Percentiles rank a stretch among this genome's conserved stretches.
Evolutionary conservation across 371 early-diverging fungal genomes (phyloP).

Genomic region (Chytridiales sp.): DNA sequence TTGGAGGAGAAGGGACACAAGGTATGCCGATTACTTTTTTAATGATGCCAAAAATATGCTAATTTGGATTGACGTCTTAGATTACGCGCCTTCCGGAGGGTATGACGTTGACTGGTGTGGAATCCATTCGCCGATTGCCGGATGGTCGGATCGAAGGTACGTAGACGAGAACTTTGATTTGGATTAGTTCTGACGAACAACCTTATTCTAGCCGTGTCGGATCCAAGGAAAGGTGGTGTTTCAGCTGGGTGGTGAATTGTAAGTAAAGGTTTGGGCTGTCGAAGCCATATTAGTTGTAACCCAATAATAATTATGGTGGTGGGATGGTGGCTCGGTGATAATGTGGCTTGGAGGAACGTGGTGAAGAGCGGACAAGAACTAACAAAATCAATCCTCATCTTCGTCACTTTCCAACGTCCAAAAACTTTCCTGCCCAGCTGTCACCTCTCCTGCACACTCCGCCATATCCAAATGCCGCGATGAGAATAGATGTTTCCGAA

Average conservation of each 20-base stretch:
- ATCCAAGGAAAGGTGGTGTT: constrained; percentile 39
- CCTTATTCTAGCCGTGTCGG: constrained; percentile 30
- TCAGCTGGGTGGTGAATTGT: constrained; percentile 39
- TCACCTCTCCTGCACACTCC: no score
- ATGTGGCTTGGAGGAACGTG: no score
- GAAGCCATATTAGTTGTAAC: no score
- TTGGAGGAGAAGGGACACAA: constrained; percentile 32
- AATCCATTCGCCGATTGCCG: constrained; percentile 16
- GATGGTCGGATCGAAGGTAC: constrained; percentile 33
- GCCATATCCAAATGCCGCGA: no score
- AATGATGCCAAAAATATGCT: neutral
- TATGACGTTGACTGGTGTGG: constrained; percentile 26
- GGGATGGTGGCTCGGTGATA: no score
- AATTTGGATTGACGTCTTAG: neutral
- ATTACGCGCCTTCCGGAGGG: constrained; percentile 8
- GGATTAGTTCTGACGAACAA: neutral
- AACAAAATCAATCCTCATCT: no score
- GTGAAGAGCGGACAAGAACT: no score
- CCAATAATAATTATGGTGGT: no score
- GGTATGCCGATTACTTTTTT: constrained; percentile 14
- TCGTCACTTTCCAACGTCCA: no score
- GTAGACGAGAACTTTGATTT: neutral
- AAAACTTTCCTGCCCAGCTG: no score
- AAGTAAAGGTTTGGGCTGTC: no score
- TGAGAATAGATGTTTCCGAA: no score